Base-by-base conservation (phyloP, 345 rosid species). In the Lagerstroemia speciosa region DNA sequence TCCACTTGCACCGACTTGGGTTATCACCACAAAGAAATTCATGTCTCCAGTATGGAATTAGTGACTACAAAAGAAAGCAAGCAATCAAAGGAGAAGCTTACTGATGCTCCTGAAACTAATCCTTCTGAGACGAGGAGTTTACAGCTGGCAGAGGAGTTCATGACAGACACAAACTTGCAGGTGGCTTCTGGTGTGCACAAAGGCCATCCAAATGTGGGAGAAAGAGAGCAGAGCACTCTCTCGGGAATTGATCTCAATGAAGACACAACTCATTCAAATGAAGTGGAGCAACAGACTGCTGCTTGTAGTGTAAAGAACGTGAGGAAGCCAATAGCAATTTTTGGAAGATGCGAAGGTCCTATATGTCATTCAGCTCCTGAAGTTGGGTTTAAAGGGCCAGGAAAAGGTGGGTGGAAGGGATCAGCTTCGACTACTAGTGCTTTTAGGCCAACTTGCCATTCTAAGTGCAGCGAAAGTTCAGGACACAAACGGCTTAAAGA, bases 331-430 rank as follows among this genome's bases (percentile, higher is more conserved):
- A 30, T 58, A 30, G 63, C 63, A 8, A 19, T 58, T 29, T 58
- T 58, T 58, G 63, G 34, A 26, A 58, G 33, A 58, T 58, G 63
- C 5, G 63, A 27, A 29, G 63, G 32, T 27, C 34, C 12, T 5
- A 41, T 41, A 8, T 41, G 62, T 11, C 17, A 58, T 3, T 58
- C 63, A 27, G 15, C 20, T 58, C 34, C 63, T 27, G 63, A 58
- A 58, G 19, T 58, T 16, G 63, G 63, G 63, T 58, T 58, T 58
- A 58, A 58, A 58, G 63, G 63, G 34, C 34, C 29, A 30, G 34
- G 34, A 29, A 58, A 58, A 58, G 34, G 34, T 58, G 63, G 33
- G 63, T 58, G 63, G 63, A 27, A 58, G 63, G 63, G 63, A 58
- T 58, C 34, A 12, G 34, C 63, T 27, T 58, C 63, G 29, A 58